Base-by-base conservation (phyloP, 495 filamentous ascomycete genomes). In the Hyphodiscus hymeniophilus region DNA sequence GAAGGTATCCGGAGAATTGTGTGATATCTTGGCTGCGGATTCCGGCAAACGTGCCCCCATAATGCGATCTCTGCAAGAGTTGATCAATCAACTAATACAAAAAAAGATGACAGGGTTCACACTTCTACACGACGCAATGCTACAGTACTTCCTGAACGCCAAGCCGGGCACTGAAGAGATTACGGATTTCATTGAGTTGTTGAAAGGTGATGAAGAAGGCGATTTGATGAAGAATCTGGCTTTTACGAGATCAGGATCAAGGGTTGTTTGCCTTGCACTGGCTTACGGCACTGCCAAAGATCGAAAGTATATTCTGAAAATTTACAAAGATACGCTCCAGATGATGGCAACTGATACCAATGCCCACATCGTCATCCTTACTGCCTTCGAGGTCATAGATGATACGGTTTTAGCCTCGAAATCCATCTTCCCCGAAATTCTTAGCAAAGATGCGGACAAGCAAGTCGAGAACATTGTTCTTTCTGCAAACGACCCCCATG, bases 61-160 rank as follows among this genome's bases (percentile, higher is more conserved):
- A 38, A 85, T 96, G 84, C 81, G 81, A 55, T 82, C 83, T 59
- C 72, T 96, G 30, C 75, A 80, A 51, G 84, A 90, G 51, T 72
- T 95, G 56, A 87, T 90, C 67, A 94, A 95, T 63, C 76, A 82
- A 47, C 76, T 97, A 18, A 73, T 96, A 44, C 89, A 96, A 68
- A 99, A 99, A 75, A 89, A 94, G 67, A 79, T 87, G 56, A 91
- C 89, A 12, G 89, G 85, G 6, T 99, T 97, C 65, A 94, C 89
- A 1, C 90, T 97, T 72, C 75, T 97, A 4, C 94, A 99, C 63
- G 91, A 94, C 54, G 94, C 92, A 17, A 94, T 97, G 91, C 77
- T 96, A 39, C 89, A 99, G 60, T 97, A 96, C 63, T 92, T 89
- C 66, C 72, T 87, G 38, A 89, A 84, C 60, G 76, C 80, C 38